A percentile compares a stretch with the other conserved stretches of the same genome.
These are phyloP conservation scores for Boletus sensibilis DNA, from an alignment of 768 basidiomycete genomes.

Conservation along the genomic window DNA sequence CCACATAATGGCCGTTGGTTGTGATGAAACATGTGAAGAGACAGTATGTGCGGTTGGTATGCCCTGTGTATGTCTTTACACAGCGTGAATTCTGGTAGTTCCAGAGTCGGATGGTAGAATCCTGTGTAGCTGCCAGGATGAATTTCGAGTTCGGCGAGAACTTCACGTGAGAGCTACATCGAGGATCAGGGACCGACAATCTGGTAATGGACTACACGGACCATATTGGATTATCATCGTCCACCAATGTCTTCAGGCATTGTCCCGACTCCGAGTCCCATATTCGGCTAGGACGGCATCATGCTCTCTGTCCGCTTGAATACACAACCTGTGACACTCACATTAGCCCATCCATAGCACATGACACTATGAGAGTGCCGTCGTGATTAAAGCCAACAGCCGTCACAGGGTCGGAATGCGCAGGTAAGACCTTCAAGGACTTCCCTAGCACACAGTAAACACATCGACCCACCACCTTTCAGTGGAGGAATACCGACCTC, in stretches of 20 bases:
- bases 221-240: conserved; percentile 95
- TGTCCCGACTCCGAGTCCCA: conserved; percentile 98
- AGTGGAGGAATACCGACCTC: conserved; percentile 49
- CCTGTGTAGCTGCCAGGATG: conserved; percentile 88
- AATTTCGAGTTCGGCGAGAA: conserved; percentile 94
- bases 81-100: conserved; percentile 88
- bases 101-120: conserved; percentile 94
- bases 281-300: conserved; percentile 64
- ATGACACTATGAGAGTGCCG: conserved; percentile 91
- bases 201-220: conserved; percentile 31
- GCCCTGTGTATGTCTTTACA: conserved; percentile 90
- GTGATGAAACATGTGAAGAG: conserved; percentile 67
- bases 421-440: conserved; percentile 84
- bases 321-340: conserved; percentile 38
- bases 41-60: conserved; percentile 83
- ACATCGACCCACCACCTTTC: neutral
- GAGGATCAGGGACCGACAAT: conserved; percentile 7
- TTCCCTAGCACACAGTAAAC: conserved; percentile 49
- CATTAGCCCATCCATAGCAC: conserved; percentile 97
- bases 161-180: conserved; percentile 71
- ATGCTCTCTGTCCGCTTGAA: conserved; percentile 2
- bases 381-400: conserved; percentile 93
- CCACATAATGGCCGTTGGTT: conserved; percentile 60
- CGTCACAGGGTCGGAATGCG: conserved; percentile 97
- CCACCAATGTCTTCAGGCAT: conserved; percentile 94